phyloP scores from a whole-genome alignment of 805 yeast genomes.

The Ogataea paraovalis region DNA sequence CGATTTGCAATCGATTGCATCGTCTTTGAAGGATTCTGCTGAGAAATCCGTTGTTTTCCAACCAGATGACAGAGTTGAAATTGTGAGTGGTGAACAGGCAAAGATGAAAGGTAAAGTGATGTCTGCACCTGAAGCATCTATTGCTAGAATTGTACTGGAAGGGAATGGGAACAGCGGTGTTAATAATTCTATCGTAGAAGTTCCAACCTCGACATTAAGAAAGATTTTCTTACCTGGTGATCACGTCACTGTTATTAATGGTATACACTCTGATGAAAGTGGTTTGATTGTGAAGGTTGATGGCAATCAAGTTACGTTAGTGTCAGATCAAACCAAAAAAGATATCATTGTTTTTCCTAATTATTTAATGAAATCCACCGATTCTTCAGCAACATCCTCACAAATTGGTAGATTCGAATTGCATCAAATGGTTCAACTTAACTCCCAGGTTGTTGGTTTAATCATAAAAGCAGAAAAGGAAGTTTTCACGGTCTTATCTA shows the following conservation, averaged over 20 bases:
- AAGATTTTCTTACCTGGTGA: constrained; percentile 89
- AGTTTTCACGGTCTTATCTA: constrained; percentile 70
- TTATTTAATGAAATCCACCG: constrained; percentile 87
- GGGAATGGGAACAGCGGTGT: constrained; percentile 55
- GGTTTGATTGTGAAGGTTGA: constrained; percentile 85
- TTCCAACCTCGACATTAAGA: constrained; percentile 77
- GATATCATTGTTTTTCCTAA: constrained; percentile 93
- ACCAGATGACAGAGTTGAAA: constrained; percentile 92
- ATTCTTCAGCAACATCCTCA: constrained; percentile 64
- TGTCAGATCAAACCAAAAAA: constrained; percentile 82
- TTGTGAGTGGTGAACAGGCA: constrained; percentile 88
- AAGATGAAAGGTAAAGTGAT: constrained; percentile 80
- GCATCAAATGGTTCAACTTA: constrained; percentile 85
- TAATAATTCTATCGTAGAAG: constrained; percentile 60
- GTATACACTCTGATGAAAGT: constrained; percentile 89
- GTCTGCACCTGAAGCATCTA: constrained; percentile 54
- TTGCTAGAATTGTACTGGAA: constrained; percentile 47
- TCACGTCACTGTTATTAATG: constrained; percentile 88
- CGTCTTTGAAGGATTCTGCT: constrained; percentile 66
- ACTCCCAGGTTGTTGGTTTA: constrained; percentile 83
- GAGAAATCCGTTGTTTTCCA: constrained; percentile 63
- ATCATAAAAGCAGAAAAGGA: constrained; percentile 88
- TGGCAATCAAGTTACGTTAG: constrained; percentile 82
- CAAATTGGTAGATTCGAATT: constrained; percentile 75
- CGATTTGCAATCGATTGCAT: constrained; percentile 82